These are phyloP conservation scores for Epithemia pelagica DNA, from an alignment of 108 stramenopile species.

Conservation along the genomic window DNA sequence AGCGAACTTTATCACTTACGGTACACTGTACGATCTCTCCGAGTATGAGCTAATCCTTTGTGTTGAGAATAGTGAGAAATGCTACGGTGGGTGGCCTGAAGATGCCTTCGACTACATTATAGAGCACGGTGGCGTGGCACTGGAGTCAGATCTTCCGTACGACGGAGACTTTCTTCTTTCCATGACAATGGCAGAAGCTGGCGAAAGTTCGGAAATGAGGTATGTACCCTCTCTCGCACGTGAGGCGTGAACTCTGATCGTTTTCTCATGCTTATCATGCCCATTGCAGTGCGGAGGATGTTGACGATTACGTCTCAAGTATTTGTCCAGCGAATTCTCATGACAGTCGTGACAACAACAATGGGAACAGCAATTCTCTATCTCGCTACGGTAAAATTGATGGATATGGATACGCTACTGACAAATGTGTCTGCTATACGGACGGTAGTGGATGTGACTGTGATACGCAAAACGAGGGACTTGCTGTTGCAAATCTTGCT, in stretches of 20 bases:
- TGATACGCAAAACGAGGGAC: conserved; percentile 70
- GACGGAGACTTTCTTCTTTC: conserved; percentile 58
- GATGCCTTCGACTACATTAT: conserved; percentile 83
- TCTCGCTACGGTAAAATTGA: conserved; percentile 65
- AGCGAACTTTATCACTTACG: conserved; percentile 62
- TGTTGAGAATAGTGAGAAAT: conserved; percentile 71
- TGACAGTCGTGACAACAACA: conserved; percentile 15
- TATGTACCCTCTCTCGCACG: too few relatives aligned
- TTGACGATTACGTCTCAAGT: conserved; percentile 35
- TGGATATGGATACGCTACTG: conserved; percentile 85
- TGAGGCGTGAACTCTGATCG: neutral
- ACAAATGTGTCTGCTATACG: conserved; percentile 79
- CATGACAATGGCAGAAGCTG: conserved; percentile 46
- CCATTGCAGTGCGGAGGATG: conserved; percentile 32
- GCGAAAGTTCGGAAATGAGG: conserved; percentile 29
- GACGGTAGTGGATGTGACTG: conserved; percentile 82
- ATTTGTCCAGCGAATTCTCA: conserved; percentile 47
- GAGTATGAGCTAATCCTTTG: conserved; percentile 75
- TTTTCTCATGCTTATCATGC: too few relatives aligned
- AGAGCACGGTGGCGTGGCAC: conserved; percentile 65
- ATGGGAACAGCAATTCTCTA: conserved; percentile 13
- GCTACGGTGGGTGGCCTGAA: conserved; percentile 84
- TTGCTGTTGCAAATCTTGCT: conserved; percentile 72
- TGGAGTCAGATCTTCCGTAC: conserved; percentile 40
- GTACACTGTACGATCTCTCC: conserved; percentile 49